Evolutionary conservation across 78 protist species (phyloP), one percentile per base, ranked within the genome.

Genomic region (Tieghemostelium lacteum): DNA sequence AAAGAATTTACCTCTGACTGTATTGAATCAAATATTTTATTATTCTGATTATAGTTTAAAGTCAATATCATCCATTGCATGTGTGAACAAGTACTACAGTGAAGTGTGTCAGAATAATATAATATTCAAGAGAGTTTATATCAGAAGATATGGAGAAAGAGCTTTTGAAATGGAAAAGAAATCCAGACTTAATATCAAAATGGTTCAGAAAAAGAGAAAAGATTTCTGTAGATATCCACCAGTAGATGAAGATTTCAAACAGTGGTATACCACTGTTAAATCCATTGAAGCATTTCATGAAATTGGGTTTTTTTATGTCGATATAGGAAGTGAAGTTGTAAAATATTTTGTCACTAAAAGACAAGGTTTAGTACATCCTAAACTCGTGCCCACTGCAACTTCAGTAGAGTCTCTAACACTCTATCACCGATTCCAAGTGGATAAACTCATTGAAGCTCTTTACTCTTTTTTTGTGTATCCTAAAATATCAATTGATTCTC

Each of bases 351-450:
- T 26, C 14, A 62, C 66, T 40, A 40, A 22, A 26, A n/a, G n/a
- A n/a, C n/a, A 67, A 70, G 42, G 33, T 45, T 8, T 67, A 80
- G 17, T 80, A 80, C 49, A 20, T 63, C 12, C 88, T 76, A 26
- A 75, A 80, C 33, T 80, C 65, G 52, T 75, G 40, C 1, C 65
- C 67, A 76, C 22, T 26, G 0, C 39, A 75, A 12, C 16, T 80
- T 24, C 76, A 80, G 0, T 80, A 76, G 88, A 42, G n/a, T 0
- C 70, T 80, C 26, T 75, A 76, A 39, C 49, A 16, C 19, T 36
- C 45, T 17, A 10, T 65, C 22, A 3, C 34, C 2, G 0, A 26
- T 12, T 39, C 19, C 49, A 54, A 33, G 50, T 0, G 3, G 16
- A 19, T 24, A 34, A 4, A 20, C 3, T n/a, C 60, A 37, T 20